Percentiles rank a stretch among this genome's conserved stretches.
phyloP scores from a whole-genome alignment of 1,284 basidiomycete genomes.

The Bjerkandera adusta region DNA sequence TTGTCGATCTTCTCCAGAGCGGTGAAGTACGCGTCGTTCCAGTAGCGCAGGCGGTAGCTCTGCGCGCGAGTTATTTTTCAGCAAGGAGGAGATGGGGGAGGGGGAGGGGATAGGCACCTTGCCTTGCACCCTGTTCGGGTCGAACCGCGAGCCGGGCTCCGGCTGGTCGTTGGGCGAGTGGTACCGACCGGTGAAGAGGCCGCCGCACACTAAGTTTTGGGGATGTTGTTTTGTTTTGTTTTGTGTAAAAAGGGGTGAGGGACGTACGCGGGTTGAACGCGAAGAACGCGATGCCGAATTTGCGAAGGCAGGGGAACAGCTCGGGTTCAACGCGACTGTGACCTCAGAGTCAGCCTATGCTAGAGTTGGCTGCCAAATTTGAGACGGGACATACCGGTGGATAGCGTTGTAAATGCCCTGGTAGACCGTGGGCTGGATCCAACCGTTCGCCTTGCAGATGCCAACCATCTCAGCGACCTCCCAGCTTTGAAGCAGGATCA shows the following conservation, averaged over 20 bases:
- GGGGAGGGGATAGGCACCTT: slow-evolving; percentile 24
- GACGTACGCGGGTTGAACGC: slow-evolving; percentile 48
- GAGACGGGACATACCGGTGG: slow-evolving; percentile 32
- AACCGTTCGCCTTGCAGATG: slow-evolving; percentile 53
- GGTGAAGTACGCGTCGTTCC: slow-evolving; percentile 18
- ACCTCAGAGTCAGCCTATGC: neutral
- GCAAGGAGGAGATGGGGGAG: too few species aligned
- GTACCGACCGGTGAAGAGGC: slow-evolving; percentile 38
- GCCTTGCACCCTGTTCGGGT: slow-evolving; percentile 31
- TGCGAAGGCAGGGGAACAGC: slow-evolving; percentile 61
- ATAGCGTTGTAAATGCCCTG: slow-evolving; percentile 64
- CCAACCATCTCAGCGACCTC: slow-evolving; percentile 67
- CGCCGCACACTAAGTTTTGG: slow-evolving; percentile 32
- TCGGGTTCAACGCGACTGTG: slow-evolving; percentile 49
- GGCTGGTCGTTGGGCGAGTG: slow-evolving; percentile 26
- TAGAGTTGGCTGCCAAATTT: neutral
- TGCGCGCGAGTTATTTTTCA: neutral
- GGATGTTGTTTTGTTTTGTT: too few species aligned
- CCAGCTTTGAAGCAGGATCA: slow-evolving; percentile 28
- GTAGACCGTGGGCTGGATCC: slow-evolving; percentile 64
- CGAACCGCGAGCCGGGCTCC: slow-evolving; percentile 39
- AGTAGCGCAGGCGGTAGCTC: slow-evolving; percentile 14
- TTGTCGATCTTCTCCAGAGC: slow-evolving; percentile 12
- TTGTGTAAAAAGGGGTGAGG: neutral
- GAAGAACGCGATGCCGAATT: slow-evolving; percentile 61